Evolutionary conservation across 1,284 basidiomycete species (phyloP).

Genomic region (Gomphus sp.): DNA sequence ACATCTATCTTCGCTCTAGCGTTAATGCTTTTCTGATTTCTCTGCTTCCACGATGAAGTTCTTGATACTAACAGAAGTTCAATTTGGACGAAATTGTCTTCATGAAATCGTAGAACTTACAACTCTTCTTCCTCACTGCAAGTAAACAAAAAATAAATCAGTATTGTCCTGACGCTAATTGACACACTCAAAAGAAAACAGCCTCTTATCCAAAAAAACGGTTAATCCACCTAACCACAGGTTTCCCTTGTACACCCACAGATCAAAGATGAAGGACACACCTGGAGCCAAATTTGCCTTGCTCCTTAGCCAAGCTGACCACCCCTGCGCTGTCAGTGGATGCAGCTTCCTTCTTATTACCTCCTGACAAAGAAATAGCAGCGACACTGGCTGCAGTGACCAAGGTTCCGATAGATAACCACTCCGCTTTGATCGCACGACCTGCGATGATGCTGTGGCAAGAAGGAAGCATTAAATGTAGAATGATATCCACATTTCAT

Average conservation of each 20-base stretch:
- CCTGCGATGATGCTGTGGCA: slow-evolving; percentile 54
- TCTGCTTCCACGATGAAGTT: slow-evolving; percentile 73
- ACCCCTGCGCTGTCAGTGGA: slow-evolving; percentile 27
- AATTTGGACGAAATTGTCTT: neutral
- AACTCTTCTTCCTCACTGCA: slow-evolving; percentile 62
- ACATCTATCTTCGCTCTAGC: neutral
- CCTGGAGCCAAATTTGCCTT: slow-evolving; percentile 56
- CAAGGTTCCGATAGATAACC: slow-evolving; percentile 62
- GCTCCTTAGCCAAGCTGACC: slow-evolving; percentile 47
- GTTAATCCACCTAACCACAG: neutral
- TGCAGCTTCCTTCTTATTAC: slow-evolving; percentile 38
- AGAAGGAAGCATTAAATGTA: neutral
- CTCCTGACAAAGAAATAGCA: slow-evolving; percentile 36
- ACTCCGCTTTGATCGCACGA: slow-evolving; percentile 68
- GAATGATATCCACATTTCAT: neutral
- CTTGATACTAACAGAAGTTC: slow-evolving; percentile 38
- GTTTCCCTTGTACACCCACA: neutral
- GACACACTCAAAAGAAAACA: no score
- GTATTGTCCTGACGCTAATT: neutral
- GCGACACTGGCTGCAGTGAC: slow-evolving; percentile 41
- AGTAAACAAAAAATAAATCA: neutral
- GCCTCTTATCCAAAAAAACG: neutral
- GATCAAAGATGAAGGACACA: slow-evolving; percentile 26
- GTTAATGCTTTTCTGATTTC: slow-evolving; percentile 32
- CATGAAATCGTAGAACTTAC: slow-evolving; percentile 35